A percentile compares a stretch with the other conserved stretches of the same genome.
Conservation (phyloP, 768 basidiomycete species). For the Termitomyces titanicus region DNA sequence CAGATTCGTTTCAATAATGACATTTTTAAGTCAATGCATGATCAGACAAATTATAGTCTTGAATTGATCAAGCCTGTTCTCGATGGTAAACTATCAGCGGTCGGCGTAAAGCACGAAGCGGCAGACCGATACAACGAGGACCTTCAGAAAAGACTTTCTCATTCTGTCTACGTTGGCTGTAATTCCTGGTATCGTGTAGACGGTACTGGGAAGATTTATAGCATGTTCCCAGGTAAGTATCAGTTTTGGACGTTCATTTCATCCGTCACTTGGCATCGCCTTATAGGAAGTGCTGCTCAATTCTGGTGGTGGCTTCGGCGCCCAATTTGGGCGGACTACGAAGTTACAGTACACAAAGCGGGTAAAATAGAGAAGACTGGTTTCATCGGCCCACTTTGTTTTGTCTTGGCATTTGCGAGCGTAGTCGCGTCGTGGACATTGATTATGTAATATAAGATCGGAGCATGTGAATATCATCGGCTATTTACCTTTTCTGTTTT, state of each 20-base stretch:
- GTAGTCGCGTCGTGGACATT: not conserved
- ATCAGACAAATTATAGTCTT: conserved; percentile 39
- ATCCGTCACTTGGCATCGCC: not conserved
- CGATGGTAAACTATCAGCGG: conserved; percentile 8
- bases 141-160: conserved; percentile 16
- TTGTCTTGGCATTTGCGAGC: not conserved
- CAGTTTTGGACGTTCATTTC: not conserved
- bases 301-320: conserved; percentile 2
- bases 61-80: conserved; percentile 21
- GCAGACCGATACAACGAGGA: conserved; percentile 19
- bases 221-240: conserved; percentile 35
- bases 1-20: not conserved
- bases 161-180: conserved; percentile 27
- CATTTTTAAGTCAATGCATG: not conserved
- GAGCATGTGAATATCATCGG: conserved; percentile 16
- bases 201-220: conserved; percentile 31
- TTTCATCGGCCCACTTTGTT: not conserved
- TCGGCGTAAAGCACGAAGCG: conserved; percentile 17
- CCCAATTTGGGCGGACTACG: not conserved
- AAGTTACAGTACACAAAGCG: not conserved
- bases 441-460: not conserved
- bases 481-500: not conserved
- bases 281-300: not conserved
- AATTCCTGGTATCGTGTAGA: conserved; percentile 39
- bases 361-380: not conserved